Percentiles rank a stretch among this genome's conserved stretches.
These are phyloP conservation scores for Pugionium cornutum DNA, from an alignment of 345 rosid species.

Conservation along the genomic window DNA sequence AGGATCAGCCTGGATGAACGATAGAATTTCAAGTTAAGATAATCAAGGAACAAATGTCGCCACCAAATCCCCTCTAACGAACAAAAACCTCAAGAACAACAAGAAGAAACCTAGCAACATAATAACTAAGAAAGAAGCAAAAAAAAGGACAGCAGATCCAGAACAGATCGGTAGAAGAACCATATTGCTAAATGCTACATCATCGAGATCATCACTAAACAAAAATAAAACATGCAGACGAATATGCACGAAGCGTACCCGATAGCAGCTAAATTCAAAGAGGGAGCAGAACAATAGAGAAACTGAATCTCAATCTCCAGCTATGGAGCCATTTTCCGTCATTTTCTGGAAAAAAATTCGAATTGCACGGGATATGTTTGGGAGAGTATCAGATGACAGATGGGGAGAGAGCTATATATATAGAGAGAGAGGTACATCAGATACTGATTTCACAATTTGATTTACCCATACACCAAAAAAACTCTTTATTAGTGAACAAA, in stretches of 20 bases:
- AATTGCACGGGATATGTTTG: constrained; percentile 23
- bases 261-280: neutral
- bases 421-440: neutral
- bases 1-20: neutral
- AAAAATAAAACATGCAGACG: neutral
- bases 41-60: neutral
- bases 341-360: constrained; percentile 41
- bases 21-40: constrained; percentile 9
- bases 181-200: constrained; percentile 7
- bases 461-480: constrained; percentile 4
- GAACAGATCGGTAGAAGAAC: constrained; percentile 19
- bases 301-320: constrained; percentile 18
- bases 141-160: constrained; percentile 28
- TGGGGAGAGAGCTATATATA: constrained; percentile 15
- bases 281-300: neutral
- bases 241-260: constrained; percentile 26
- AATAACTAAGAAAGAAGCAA: no score
- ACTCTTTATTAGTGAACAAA: neutral
- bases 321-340: constrained; percentile 40
- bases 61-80: no score
- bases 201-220: constrained; percentile 28
- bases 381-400: constrained; percentile 3
- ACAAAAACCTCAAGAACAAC: neutral
- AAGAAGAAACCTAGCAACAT: neutral
- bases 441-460: no score